phyloP scores from a whole-genome alignment of 2,329 filamentous ascomycete genomes.

The Graphilbum sp. region DNA sequence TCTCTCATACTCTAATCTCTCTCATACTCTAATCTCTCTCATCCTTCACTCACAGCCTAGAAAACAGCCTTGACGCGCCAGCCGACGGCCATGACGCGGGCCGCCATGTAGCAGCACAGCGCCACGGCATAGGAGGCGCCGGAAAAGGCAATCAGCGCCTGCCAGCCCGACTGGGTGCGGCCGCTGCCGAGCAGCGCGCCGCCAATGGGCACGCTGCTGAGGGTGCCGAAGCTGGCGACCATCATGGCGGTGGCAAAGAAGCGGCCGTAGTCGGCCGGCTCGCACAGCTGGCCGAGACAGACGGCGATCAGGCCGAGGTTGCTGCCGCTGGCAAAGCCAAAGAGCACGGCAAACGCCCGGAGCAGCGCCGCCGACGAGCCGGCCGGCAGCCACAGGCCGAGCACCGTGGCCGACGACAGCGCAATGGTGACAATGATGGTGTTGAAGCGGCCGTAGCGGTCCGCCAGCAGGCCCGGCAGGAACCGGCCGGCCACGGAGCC shows the following conservation, averaged over 20 bases:
- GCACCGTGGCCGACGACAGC: slow-evolving; percentile 34
- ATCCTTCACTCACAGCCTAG: no score
- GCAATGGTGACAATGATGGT: slow-evolving; percentile 53
- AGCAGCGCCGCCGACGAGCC: slow-evolving; percentile 37
- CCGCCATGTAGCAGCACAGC: slow-evolving; percentile 16
- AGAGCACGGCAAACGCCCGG: slow-evolving; percentile 52
- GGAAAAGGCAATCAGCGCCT: slow-evolving; percentile 21
- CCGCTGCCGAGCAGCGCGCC: slow-evolving; percentile 20
- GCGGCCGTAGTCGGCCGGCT: slow-evolving; percentile 47
- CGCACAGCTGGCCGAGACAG: slow-evolving; percentile 67
- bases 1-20: no score
- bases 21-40: no score
- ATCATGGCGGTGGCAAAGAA: slow-evolving; percentile 67
- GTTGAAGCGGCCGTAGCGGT: slow-evolving; percentile 67
- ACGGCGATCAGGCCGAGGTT: slow-evolving; percentile 69
- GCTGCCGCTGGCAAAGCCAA: slow-evolving; percentile 65
- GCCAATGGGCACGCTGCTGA: slow-evolving; percentile 27
- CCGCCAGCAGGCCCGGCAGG: slow-evolving; percentile 59
- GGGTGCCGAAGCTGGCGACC: slow-evolving; percentile 55
- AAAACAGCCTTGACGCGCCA: slow-evolving; percentile 16
- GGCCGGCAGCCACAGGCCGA: slow-evolving; percentile 56
- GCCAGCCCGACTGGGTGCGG: slow-evolving; percentile 18
- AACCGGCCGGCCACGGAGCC: slow-evolving; percentile 63
- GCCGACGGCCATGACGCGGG: slow-evolving; percentile 20
- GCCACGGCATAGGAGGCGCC: slow-evolving; percentile 19